Evolutionary conservation across 2,329 filamentous ascomycete genomes (phyloP).

Genomic region (Curvularia hawaiiensis): DNA sequence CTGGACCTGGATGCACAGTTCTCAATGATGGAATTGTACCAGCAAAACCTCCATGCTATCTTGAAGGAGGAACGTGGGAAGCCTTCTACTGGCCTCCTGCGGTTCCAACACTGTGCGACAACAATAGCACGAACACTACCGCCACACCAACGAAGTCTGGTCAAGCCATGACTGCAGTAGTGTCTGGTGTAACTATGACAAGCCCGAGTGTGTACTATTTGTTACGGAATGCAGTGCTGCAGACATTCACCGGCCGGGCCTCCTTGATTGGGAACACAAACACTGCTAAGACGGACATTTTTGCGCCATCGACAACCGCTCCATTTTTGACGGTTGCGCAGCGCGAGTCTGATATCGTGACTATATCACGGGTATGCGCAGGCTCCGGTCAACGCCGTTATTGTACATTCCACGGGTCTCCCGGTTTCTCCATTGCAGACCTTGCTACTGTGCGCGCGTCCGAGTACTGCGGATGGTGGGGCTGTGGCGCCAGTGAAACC

Average conservation of each 20-base stretch:
- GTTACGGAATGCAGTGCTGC: too few relatives aligned
- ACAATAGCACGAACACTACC: too few relatives aligned
- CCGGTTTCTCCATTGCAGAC: not conserved
- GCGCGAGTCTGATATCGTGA: not conserved
- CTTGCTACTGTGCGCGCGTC: slow-evolving; percentile 2
- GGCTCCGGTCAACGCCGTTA: not conserved
- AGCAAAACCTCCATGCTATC: too few relatives aligned
- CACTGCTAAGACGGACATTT: not conserved
- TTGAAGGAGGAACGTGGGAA: too few relatives aligned
- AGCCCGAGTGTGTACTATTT: too few relatives aligned
- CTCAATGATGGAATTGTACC: too few relatives aligned
- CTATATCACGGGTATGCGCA: not conserved
- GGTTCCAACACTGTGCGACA: too few relatives aligned
- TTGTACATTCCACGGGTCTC: not conserved
- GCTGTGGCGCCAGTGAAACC: not conserved
- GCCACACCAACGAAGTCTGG: too few relatives aligned
- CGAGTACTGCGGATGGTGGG: not conserved
- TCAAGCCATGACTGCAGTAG: too few relatives aligned
- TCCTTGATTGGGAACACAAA: not conserved
- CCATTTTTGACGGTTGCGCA: not conserved
- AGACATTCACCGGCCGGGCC: not conserved
- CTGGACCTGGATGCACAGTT: too few relatives aligned
- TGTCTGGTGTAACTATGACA: too few relatives aligned
- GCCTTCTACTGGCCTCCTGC: too few relatives aligned
- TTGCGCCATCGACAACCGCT: not conserved